phyloP scores from a whole-genome alignment of 225 moss, liverwort and hornwort genomes.

The Bryoerythrophyllum caledonicum region DNA sequence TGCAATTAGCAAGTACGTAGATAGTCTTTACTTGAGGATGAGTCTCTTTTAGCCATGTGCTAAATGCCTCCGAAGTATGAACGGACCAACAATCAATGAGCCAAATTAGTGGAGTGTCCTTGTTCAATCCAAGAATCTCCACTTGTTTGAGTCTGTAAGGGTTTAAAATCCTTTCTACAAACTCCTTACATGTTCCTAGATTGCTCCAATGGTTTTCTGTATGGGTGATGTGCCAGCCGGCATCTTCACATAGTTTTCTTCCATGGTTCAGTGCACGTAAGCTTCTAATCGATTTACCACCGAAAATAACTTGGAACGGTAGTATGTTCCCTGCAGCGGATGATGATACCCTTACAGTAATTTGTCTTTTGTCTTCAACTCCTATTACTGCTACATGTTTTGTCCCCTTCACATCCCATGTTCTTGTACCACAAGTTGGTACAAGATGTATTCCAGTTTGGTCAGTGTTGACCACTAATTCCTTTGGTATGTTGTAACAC shows the following conservation, averaged over 20 bases:
- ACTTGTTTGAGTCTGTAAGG: background rate
- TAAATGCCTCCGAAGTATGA: background rate
- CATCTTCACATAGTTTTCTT: no score
- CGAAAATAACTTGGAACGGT: no score
- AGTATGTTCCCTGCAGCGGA: no score
- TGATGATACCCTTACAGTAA: background rate
- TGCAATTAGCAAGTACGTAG: background rate
- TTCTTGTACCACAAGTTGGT: background rate
- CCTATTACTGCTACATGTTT: no score
- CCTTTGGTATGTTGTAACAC: no score
- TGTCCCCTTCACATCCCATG: no score
- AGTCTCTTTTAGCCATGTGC: background rate
- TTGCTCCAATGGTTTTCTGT: background rate
- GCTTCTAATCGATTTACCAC: no score
- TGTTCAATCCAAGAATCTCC: background rate
- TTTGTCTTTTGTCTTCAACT: background rate
- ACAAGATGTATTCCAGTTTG: background rate
- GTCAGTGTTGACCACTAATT: no score
- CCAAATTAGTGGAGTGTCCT: background rate
- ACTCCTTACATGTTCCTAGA: background rate
- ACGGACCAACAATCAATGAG: no score
- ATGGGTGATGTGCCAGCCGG: background rate
- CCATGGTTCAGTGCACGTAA: no score
- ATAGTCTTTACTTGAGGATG: background rate
- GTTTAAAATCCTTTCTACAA: background rate